These are phyloP conservation scores for Anacardium occidentale DNA, from an alignment of 345 rosid genomes.

Conservation along the genomic window DNA sequence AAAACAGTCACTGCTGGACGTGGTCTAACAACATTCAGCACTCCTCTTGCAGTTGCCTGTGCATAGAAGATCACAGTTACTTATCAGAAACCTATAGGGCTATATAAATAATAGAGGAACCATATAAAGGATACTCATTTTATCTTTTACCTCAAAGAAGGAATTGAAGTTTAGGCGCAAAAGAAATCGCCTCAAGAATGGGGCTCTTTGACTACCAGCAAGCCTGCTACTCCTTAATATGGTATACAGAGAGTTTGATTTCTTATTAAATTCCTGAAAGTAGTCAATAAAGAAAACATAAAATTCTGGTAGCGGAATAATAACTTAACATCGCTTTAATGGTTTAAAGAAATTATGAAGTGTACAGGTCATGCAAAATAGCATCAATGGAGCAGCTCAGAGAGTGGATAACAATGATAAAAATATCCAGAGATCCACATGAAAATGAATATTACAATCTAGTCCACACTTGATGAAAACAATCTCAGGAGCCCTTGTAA, in stretches of 20 bases:
- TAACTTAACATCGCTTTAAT: neutral
- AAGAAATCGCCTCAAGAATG: constrained; percentile 90
- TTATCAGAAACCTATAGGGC: neutral
- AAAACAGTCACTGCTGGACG: constrained; percentile 61
- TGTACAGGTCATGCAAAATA: neutral
- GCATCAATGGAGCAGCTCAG: neutral
- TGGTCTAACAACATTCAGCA: constrained; percentile 77
- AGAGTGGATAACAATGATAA: neutral
- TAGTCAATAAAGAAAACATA: constrained; percentile 11
- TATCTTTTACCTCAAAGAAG: constrained; percentile 70
- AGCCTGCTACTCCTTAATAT: constrained; percentile 90
- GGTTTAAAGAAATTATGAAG: neutral
- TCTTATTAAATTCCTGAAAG: constrained; percentile 89
- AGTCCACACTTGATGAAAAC: neutral
- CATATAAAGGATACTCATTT: neutral
- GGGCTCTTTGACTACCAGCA: constrained; percentile 96
- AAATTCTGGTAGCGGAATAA: neutral
- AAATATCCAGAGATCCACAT: neutral
- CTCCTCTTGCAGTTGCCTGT: constrained; percentile 88
- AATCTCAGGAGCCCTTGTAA: neutral
- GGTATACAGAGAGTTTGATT: constrained; percentile 88
- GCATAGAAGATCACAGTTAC: constrained; percentile 15
- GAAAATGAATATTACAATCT: neutral
- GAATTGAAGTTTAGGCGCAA: constrained; percentile 86
- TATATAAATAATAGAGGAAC: neutral